Base-by-base conservation (phyloP, 805 yeast genomes). In the Ascoidea tarda region DNA sequence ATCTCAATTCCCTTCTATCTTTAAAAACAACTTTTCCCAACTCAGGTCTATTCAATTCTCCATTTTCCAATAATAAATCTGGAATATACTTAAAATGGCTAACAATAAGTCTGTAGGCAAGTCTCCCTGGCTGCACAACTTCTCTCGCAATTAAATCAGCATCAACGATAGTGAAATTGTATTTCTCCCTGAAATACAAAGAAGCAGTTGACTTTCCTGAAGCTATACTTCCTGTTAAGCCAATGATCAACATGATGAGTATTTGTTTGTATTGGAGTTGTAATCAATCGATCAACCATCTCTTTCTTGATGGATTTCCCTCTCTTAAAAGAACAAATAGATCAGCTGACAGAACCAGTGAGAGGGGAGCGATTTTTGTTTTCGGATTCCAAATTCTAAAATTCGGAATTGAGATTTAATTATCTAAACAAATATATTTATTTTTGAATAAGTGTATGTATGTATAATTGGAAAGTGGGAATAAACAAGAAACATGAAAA, bases 161-260 rank as follows among this genome's bases (percentile, higher is more conserved):
- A 69, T 93, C 99, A 1, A 93, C 74, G 1, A 93, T 66, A 0
- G 84, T 74, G 5, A 85, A 54, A 1, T 70, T 62, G 60, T 81
- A 74, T 8, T 77, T 67, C 6, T 77, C 75, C 5, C 65, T 56
- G 8, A 93, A 67, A 44, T 76, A 65, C 16, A 68, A 62, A 0
- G 96, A 87, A 0, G 87, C 97, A 0, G 98, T 91, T 16, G 96
- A 84, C 62, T 93, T 93, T 2, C 99, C 99, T n/a, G 93, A 77
- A 5, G 96, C 96, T 50, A 93, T 93, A 1, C 97, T 96, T 1
- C 99, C 99, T 0, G 99, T 93, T n/a, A 93, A 75, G 1, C 99
- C 99, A 5, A 93, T 76, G 38, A 93, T 75, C 48, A 93, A 75
- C 99, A 93, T 91, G 32, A 38, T 38, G 28, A 21, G 28, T 21